A percentile compares a stretch with the other conserved stretches of the same genome.
Conservation (phyloP, 208 protist species). For the Trypanosomatidae sp. region DNA sequence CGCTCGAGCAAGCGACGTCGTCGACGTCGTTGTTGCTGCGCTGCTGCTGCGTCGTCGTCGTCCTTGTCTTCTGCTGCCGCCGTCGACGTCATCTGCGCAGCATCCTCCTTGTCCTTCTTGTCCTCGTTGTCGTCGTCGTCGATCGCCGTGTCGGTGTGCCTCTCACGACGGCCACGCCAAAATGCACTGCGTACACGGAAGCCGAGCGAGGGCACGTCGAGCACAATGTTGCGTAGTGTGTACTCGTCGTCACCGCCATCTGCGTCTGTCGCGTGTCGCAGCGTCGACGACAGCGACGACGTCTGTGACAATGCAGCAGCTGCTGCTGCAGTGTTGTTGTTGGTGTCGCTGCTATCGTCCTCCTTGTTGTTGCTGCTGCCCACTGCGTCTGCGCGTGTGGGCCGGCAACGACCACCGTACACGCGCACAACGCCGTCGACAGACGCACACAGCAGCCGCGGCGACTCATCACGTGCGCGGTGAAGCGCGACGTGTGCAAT, state of each 20-base stretch:
- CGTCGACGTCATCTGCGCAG: constrained; percentile 16
- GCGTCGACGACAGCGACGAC: background rate
- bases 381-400: too few relatives aligned
- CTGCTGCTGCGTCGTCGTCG: too few relatives aligned
- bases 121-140: constrained; percentile 83
- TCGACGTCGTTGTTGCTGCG: too few relatives aligned
- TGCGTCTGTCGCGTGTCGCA: background rate
- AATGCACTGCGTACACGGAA: constrained; percentile 47
- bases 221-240: constrained; percentile 54
- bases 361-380: constrained; percentile 4
- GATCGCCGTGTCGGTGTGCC: constrained; percentile 43
- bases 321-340: background rate
- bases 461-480: constrained; percentile 52
- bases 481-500: constrained; percentile 50
- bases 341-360: constrained; percentile 1
- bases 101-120: constrained; percentile 55
- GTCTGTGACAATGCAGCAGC: background rate
- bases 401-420: too few relatives aligned
- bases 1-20: constrained; percentile 63
- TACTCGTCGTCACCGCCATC: constrained; percentile 9
- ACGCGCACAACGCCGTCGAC: constrained; percentile 77
- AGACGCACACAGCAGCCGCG: constrained; percentile 52
- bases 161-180: constrained; percentile 59
- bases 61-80: too few relatives aligned
- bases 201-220: constrained; percentile 41